Conservation (phyloP, 192 early-diverging fungal genomes). For the Entomortierella chlamydospora region DNA sequence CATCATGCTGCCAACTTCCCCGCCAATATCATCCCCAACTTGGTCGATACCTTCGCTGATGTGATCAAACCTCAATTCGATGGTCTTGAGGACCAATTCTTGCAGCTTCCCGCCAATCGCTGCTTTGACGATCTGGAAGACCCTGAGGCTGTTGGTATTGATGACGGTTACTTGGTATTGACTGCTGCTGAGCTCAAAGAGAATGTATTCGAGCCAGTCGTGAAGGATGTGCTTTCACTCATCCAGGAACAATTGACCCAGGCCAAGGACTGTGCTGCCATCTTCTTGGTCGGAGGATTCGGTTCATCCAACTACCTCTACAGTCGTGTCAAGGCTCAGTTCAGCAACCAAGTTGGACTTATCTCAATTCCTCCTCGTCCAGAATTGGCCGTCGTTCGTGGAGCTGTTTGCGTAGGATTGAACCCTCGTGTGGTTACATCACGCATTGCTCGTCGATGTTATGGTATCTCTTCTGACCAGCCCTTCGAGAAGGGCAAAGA, state of each 20-base stretch:
- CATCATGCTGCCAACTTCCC: constrained; percentile 55
- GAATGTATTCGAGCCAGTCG: constrained; percentile 62
- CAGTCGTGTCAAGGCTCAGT: constrained; percentile 38
- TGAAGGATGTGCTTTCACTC: constrained; percentile 50
- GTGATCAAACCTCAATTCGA: constrained; percentile 60
- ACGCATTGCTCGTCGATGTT: constrained; percentile 54
- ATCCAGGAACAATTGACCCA: constrained; percentile 58
- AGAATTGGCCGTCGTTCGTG: constrained; percentile 62
- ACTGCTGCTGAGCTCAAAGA: constrained; percentile 55
- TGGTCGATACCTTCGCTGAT: constrained; percentile 60
- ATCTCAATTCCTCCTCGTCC: constrained; percentile 57
- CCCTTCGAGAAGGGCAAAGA: constrained; percentile 59
- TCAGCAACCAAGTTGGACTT: constrained; percentile 34
- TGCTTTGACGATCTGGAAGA: constrained; percentile 45
- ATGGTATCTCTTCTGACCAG: constrained; percentile 56
- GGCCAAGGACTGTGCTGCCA: constrained; percentile 45
- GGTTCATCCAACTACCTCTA: constrained; percentile 61
- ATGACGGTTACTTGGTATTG: constrained; percentile 56
- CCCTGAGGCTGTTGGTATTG: constrained; percentile 48
- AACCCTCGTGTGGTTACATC: constrained; percentile 46
- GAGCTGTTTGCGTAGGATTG: constrained; percentile 59
- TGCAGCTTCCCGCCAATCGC: constrained; percentile 55
- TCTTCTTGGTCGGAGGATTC: constrained; percentile 68
- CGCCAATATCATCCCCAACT: constrained; percentile 52
- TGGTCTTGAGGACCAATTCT: constrained; percentile 59